Base-by-base conservation (phyloP, 805 yeast species). In the Yarrowia osloensis region DNA sequence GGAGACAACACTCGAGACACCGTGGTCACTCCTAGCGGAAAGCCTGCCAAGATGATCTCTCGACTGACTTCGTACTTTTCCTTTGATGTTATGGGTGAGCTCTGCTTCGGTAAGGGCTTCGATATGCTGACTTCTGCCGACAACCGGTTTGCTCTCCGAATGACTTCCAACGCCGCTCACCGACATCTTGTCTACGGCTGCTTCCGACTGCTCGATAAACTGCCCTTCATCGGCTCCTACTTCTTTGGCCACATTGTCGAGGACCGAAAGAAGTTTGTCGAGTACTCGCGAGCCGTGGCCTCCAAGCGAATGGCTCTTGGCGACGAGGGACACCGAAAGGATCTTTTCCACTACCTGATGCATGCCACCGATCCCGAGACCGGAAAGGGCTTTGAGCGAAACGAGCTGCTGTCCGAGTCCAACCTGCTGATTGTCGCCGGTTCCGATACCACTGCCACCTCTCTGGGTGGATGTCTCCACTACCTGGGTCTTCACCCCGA, bases 391-490 rank as follows among this genome's bases (percentile, higher is more conserved):
- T 69, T 69, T 37, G 54, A 54, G 35, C 66, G 62, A 66, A 69
- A 69, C 63, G 70, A 69, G 65, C 65, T 69, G 17, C 67, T 69
- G 68, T 69, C 70, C 22, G 70, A 69, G 40, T 67, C 69, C 19
- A 69, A 69, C 54, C 65, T 69, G 7, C 67, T 69, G 26, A 69
- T 69, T 55, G 70, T 69, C 7, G 70, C 70, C 35, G 70, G 70
- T 24, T 69, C 70, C n/a, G 70, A 69, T 40, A 69, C 70, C 31
- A 49, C 70, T 7, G 69, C 70, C 8, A 69, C 70, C 11, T 67
- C 70, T 21, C 42, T 69, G 19, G 70, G 67, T 19, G 68, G 69
- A 11, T 44, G 63, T 49, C 47, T 67, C 26, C 57, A 69, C 13
- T 69, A 59, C 65, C 66, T 69, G 1, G 70, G 69, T 39, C 66